Evolutionary conservation across 352 stramenopile genomes (phyloP).

Genomic region (Globisporangium cystogenes): DNA sequence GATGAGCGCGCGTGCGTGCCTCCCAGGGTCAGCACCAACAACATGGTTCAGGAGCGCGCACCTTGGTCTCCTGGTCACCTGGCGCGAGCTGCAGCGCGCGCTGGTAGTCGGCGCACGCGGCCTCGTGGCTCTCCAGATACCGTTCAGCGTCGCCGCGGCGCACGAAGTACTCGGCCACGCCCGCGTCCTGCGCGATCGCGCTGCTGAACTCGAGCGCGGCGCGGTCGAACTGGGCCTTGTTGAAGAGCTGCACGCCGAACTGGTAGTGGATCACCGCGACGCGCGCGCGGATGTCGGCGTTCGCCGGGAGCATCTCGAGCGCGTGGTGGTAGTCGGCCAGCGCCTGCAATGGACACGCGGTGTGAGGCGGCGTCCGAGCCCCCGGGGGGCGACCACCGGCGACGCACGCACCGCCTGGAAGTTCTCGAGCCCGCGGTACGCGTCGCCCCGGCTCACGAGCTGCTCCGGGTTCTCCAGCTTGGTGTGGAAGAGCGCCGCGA

Average conservation of each 20-base stretch:
- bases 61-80: slow-evolving; percentile 49
- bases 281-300: slow-evolving; percentile 43
- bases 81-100: slow-evolving; percentile 46
- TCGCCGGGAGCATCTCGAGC: slow-evolving; percentile 49
- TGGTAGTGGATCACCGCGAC: slow-evolving; percentile 77
- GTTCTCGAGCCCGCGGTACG: slow-evolving; percentile 64
- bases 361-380: no score
- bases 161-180: slow-evolving; percentile 55
- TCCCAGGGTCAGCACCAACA: neutral
- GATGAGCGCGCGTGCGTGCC: neutral
- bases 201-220: slow-evolving; percentile 68
- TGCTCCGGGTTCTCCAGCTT: slow-evolving; percentile 40
- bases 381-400: neutral
- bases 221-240: slow-evolving; percentile 61
- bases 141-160: slow-evolving; percentile 68
- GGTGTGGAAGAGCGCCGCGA: slow-evolving; percentile 40
- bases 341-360: slow-evolving; percentile 41
- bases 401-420: slow-evolving; percentile 46
- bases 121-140: slow-evolving; percentile 65
- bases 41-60: slow-evolving; percentile 9
- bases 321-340: slow-evolving; percentile 76
- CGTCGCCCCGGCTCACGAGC: slow-evolving; percentile 68
- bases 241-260: slow-evolving; percentile 79
- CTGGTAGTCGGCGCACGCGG: slow-evolving; percentile 45
- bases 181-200: slow-evolving; percentile 48